These are phyloP conservation scores for Boletus insuetus DNA, from an alignment of 768 basidiomycete species.

Conservation along the genomic window DNA sequence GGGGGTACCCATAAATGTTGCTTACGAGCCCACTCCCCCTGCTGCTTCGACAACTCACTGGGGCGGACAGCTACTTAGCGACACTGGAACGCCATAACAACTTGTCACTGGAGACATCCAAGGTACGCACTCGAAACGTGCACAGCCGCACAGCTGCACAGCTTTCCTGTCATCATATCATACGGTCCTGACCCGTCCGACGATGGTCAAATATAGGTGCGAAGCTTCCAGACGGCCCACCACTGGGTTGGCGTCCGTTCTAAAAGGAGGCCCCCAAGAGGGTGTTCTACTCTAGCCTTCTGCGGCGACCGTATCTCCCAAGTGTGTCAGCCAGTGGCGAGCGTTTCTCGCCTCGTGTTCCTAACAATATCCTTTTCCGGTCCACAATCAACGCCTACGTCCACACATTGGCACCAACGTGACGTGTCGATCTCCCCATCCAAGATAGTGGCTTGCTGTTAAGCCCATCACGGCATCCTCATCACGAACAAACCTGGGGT, in stretches of 20 bases:
- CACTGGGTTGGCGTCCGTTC: not conserved
- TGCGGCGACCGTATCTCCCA: slow-evolving; percentile 4
- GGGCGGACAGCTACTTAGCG: not conserved
- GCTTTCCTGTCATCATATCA: not conserved
- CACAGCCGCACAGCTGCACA: slow-evolving; percentile 8
- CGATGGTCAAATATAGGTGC: slow-evolving; percentile 7
- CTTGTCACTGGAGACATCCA: not conserved
- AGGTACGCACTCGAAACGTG: slow-evolving; percentile 6
- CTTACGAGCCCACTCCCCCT: no score
- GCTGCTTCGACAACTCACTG: not conserved
- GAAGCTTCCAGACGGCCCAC: slow-evolving; percentile 3
- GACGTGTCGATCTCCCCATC: slow-evolving; percentile 22
- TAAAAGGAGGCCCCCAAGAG: not conserved
- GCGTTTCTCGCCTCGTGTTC: slow-evolving; percentile 17
- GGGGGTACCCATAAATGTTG: no score
- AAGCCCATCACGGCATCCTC: slow-evolving; percentile 13
- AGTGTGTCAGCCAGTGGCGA: slow-evolving; percentile 8
- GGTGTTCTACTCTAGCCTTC: slow-evolving; percentile 1
- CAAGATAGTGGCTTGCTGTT: not conserved
- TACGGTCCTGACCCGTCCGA: not conserved
- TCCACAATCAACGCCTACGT: slow-evolving; percentile 17
- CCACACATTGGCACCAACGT: slow-evolving; percentile 17
- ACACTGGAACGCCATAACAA: not conserved
- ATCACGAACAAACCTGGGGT: slow-evolving; percentile 10
- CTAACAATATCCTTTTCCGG: slow-evolving; percentile 8